These are phyloP conservation scores for Trichothecium roseum DNA, from an alignment of 2,329 filamentous ascomycete genomes.

Conservation along the genomic window DNA sequence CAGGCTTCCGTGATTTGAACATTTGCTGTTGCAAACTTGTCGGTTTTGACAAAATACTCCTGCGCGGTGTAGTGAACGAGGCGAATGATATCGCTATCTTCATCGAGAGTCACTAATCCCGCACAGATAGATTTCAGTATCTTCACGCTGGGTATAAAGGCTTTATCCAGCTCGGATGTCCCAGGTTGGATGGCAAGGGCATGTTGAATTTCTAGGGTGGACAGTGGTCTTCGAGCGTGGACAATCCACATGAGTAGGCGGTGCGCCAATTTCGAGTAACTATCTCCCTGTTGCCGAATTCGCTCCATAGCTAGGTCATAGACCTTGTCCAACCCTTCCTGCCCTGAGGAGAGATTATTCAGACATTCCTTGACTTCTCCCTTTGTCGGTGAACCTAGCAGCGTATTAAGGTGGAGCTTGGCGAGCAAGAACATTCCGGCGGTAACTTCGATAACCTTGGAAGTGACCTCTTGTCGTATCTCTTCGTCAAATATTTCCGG, in stretches of 20 bases:
- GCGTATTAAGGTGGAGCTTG: slow-evolving; percentile 10
- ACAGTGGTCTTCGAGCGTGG: slow-evolving; percentile 22
- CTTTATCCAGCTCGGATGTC: slow-evolving; percentile 16
- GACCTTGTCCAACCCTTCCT: slow-evolving; percentile 20
- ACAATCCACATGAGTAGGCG: slow-evolving; percentile 29
- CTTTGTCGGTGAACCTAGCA: slow-evolving; percentile 10
- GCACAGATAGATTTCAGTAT: slow-evolving; percentile 26
- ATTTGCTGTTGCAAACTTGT: slow-evolving; percentile 17
- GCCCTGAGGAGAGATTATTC: slow-evolving; percentile 15
- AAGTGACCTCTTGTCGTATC: too few relatives aligned
- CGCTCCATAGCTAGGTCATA: slow-evolving; percentile 31
- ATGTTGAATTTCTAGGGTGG: slow-evolving; percentile 24
- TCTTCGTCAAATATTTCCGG: slow-evolving; percentile 9
- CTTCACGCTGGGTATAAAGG: slow-evolving; percentile 21
- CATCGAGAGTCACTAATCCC: slow-evolving; percentile 29
- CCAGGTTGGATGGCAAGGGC: slow-evolving; percentile 26
- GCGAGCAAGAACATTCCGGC: slow-evolving; percentile 11
- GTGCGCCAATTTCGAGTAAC: slow-evolving; percentile 23
- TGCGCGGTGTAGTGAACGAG: slow-evolving; percentile 35
- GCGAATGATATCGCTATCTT: slow-evolving; percentile 24
- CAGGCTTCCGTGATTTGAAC: slow-evolving; percentile 17
- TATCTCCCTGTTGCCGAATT: slow-evolving; percentile 25
- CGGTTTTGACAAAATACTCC: slow-evolving; percentile 27
- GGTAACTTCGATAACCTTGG: background rate
- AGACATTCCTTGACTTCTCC: slow-evolving; percentile 23